Conservation (phyloP, 352 stramenopile genomes). For the Globisporangium megalacanthum region DNA sequence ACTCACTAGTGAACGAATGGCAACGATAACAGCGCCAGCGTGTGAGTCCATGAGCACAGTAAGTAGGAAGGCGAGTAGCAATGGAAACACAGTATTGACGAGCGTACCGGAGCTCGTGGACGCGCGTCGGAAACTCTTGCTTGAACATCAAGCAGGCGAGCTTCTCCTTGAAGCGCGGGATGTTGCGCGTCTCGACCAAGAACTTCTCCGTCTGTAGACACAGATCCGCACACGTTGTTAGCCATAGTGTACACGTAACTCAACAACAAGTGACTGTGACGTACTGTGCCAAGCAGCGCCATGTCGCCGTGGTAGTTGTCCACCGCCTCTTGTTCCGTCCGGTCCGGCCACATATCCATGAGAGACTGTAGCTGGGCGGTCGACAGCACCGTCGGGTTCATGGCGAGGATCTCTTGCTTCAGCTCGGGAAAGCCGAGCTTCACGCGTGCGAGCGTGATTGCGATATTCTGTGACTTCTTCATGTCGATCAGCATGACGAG, state of each 20-base stretch:
- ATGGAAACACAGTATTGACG: not conserved
- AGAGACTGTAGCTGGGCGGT: slow-evolving; percentile 72
- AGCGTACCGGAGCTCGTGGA: slow-evolving; percentile 56
- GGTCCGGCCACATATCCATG: slow-evolving; percentile 84
- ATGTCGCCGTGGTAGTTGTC: slow-evolving; percentile 62
- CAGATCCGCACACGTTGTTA: not conserved
- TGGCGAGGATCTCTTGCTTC: slow-evolving; percentile 63
- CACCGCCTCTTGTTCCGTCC: slow-evolving; percentile 64
- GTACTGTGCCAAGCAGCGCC: slow-evolving; percentile 41
- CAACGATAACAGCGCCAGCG: no score
- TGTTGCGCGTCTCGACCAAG: slow-evolving; percentile 60
- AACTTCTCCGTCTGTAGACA: slow-evolving; percentile 60
- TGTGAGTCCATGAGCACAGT: not conserved
- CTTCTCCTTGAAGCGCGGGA: slow-evolving; percentile 69
- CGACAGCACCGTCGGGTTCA: slow-evolving; percentile 75
- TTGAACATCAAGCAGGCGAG: slow-evolving; percentile 77
- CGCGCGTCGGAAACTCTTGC: slow-evolving; percentile 72
- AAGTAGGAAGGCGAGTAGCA: no score
- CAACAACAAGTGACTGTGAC: no score
- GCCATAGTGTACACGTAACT: no score
- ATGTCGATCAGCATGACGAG: slow-evolving; percentile 80
- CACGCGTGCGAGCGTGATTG: slow-evolving; percentile 74
- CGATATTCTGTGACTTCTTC: slow-evolving; percentile 88
- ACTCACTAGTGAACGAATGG: slow-evolving; percentile 27
- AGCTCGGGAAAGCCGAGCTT: slow-evolving; percentile 68